Evolutionary conservation across 768 basidiomycete species (phyloP).

Genomic region (Tephrocybe rancida): DNA sequence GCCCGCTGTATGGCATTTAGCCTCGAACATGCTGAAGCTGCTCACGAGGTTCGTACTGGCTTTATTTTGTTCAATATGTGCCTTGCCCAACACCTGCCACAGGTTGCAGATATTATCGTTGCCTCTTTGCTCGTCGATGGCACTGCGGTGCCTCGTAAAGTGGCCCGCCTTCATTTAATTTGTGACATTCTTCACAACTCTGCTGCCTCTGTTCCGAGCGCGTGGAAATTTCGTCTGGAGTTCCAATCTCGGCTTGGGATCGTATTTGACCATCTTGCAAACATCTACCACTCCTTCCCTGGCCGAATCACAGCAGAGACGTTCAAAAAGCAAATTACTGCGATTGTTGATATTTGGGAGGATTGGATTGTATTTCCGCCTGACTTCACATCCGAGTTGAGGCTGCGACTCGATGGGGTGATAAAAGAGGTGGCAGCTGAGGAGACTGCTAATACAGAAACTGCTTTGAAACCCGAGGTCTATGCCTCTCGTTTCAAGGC

Average conservation of each 20-base stretch:
- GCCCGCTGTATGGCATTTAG: conserved; percentile 98
- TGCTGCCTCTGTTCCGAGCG: conserved; percentile 89
- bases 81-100: not conserved
- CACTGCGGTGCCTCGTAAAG: conserved; percentile 97
- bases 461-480: conserved; percentile 27
- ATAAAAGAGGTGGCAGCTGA: conserved; percentile 29
- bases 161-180: conserved; percentile 92
- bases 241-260: conserved; percentile 90
- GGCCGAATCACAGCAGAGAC: conserved; percentile 95
- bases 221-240: conserved; percentile 96
- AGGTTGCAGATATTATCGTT: conserved; percentile 92
- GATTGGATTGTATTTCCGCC: conserved; percentile 97
- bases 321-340: conserved; percentile 90
- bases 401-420: conserved; percentile 73
- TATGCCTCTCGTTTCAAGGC: conserved; percentile 73
- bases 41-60: conserved; percentile 70
- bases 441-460: conserved; percentile 29
- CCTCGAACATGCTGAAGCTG: conserved; percentile 94
- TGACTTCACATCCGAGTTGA: conserved; percentile 77
- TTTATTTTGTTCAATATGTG: conserved; percentile 6
- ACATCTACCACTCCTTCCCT: conserved; percentile 94
- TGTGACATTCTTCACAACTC: conserved; percentile 99
- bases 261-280: conserved; percentile 94
- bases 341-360: conserved; percentile 95
- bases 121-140: conserved; percentile 85